phyloP scores from a whole-genome alignment of 2,329 filamentous ascomycete species.

The Ophiostoma tasmaniense region DNA sequence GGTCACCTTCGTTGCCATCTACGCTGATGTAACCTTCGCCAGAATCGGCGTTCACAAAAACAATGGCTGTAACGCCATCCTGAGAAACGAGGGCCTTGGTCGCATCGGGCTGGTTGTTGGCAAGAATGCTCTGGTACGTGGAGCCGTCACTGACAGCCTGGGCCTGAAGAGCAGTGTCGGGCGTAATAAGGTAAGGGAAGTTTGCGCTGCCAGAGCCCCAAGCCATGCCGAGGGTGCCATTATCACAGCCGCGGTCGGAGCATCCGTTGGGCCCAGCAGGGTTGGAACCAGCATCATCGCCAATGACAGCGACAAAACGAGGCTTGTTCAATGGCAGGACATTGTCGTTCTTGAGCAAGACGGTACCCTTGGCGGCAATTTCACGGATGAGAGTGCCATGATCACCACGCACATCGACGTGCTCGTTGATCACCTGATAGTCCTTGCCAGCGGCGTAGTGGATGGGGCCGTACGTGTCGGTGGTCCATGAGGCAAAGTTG shows the following conservation, averaged over 20 bases:
- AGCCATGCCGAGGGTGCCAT: slow-evolving; percentile 60
- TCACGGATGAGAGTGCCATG: slow-evolving; percentile 67
- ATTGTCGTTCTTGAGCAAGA: slow-evolving; percentile 82
- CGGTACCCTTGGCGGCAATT: slow-evolving; percentile 69
- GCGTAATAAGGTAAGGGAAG: slow-evolving; percentile 69
- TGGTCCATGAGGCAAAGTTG: slow-evolving; percentile 86
- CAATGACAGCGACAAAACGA: slow-evolving; percentile 67
- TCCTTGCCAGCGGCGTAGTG: slow-evolving; percentile 54
- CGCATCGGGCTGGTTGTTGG: slow-evolving; percentile 55
- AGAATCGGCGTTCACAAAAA: slow-evolving; percentile 81
- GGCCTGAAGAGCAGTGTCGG: slow-evolving; percentile 59
- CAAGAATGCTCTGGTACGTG: slow-evolving; percentile 57
- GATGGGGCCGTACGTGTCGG: slow-evolving; percentile 62
- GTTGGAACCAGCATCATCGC: slow-evolving; percentile 73
- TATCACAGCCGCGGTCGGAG: slow-evolving; percentile 52
- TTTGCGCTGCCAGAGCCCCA: slow-evolving; percentile 71
- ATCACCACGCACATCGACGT: slow-evolving; percentile 72
- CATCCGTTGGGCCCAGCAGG: slow-evolving; percentile 72
- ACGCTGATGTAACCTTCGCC: slow-evolving; percentile 82
- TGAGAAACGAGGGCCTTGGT: slow-evolving; percentile 53
- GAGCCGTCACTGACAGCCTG: slow-evolving; percentile 52
- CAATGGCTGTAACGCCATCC: slow-evolving; percentile 62
- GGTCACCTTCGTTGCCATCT: slow-evolving; percentile 77
- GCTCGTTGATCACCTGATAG: slow-evolving; percentile 60
- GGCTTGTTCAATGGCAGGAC: slow-evolving; percentile 71